Evolutionary conservation across 768 basidiomycete genomes (phyloP), one percentile per base, ranked within the genome.

Genomic region (Collybia sordida): DNA sequence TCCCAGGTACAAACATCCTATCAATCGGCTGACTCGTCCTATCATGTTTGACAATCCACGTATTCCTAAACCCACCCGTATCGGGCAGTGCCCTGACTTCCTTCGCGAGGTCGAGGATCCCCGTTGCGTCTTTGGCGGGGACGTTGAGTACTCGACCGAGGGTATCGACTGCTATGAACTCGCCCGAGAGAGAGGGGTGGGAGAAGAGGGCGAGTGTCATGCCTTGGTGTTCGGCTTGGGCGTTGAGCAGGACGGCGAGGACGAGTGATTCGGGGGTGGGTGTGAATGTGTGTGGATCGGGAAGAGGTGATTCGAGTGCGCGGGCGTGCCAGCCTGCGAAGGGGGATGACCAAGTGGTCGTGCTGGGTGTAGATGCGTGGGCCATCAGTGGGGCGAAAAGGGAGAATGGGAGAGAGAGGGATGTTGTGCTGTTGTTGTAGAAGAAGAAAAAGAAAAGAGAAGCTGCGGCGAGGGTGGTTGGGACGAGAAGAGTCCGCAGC

Each of bases 161-260:
- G 1, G 66, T 59, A 47, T 72, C 69, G 11, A 74, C 61, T 1
- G 68, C 64, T 12, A 67, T 42, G 9, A 54, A 47, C 14, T 56
- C 48, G 28, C 55, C 51, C 15, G 6, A 51, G 49, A 21, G 54
- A 31, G 12, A 54, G 5, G 28, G n/a, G 2, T 45, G 44, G 18
- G 55, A 45, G 52, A 72, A 74, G 1, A 74, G 45, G 4, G 71
- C 68, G 22, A 73, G 59, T 0, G 68, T 67, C 45, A 74, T 69
- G 8, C 70, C 71, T 39, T 68, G 62, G 14, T 58, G 59, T 42
- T 71, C 70, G 5, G 62, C 62, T n/a, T 52, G 67, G 2, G 62
- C 56, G 51, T 69, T 73, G 12, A 65, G 59, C 8, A 72, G 62
- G 4, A 72, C 64, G 0, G 61, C 64, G 11, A 73, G 55, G 22